Evolutionary conservation across 139 green algal genomes (phyloP), one percentile per base, ranked within the genome.

Genomic region (Chlamydomonas sp.): DNA sequence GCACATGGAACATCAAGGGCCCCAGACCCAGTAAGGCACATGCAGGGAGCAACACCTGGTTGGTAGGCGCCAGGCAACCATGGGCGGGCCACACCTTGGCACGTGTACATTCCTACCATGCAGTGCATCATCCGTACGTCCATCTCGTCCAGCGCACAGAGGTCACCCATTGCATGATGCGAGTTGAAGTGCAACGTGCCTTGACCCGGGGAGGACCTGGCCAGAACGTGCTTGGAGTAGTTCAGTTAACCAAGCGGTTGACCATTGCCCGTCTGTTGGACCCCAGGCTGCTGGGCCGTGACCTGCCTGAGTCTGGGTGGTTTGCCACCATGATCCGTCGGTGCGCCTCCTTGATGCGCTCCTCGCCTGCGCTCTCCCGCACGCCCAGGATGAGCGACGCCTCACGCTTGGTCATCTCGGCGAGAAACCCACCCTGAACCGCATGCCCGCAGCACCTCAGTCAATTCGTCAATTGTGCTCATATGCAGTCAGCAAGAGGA

Each of bases 291-390:
- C 31, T 49, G 31, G 31, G 31, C 31, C 31, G 31, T 49, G 31
- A 49, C 31, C 31, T 77, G 91, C 93, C 95, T 76, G 90, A 91
- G 85, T 99, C 98, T 8, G 98, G 98, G 83, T 99, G 98, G 89
- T 99, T 99, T 61, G 98, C 98, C 64, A 98, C 97, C 97, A 99
- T 99, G 83, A 99, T 98, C 18, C 92, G 92, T 7, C 97, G 84
- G 93, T 99, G 98, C 10, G 98, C 97, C 18, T 98, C 97, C 93
- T 99, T 99, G 18, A 99, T 90, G 63, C 95, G 95, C 63, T 99
- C 96, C 88, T 96, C 94, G 17, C 91, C 91, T 8, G 98, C 96
- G 79, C 86, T 95, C 77, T 98, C 97, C 18, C 97, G 90, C 58
- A 99, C 88, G 4, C 97, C 97, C 9, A 99, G 91, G 69, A 99